Percentiles rank a stretch among this genome's conserved stretches.
These are phyloP conservation scores for Epichloe sp. DNA, from an alignment of 2,329 filamentous ascomycete species.

Conservation along the genomic window DNA sequence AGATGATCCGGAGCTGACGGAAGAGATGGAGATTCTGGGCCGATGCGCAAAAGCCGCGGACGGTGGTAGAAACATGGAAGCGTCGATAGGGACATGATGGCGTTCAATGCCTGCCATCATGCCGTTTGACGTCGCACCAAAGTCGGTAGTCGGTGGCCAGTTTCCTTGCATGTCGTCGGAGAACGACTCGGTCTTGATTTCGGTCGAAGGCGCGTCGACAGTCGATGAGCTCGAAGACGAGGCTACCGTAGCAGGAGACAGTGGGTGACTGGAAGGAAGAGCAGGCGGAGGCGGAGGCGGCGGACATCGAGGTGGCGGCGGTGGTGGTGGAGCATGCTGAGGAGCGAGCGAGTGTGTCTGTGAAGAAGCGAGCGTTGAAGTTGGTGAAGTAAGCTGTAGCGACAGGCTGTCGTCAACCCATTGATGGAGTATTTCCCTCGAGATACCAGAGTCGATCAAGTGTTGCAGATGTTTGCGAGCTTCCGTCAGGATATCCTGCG, in stretches of 20 bases:
- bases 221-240: constrained; percentile 7
- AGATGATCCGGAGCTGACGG: constrained; percentile 35
- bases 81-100: constrained; percentile 7
- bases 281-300: constrained; percentile 16
- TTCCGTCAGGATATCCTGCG: constrained; percentile 31
- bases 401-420: constrained; percentile 26
- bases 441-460: constrained; percentile 31
- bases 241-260: constrained; percentile 8
- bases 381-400: constrained; percentile 15
- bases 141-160: constrained; percentile 9
- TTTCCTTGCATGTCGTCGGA: constrained; percentile 16
- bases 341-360: constrained; percentile 11
- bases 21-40: constrained; percentile 34
- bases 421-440: constrained; percentile 29
- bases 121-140: constrained; percentile 3
- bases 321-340: constrained; percentile 16
- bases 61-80: constrained; percentile 21
- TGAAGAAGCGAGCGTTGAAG: constrained; percentile 8
- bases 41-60: constrained; percentile 27
- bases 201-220: constrained; percentile 11
- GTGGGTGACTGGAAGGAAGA: constrained; percentile 10
- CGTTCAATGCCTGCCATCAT: constrained; percentile 5
- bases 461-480: constrained; percentile 32
- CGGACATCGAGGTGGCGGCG: constrained; percentile 19
- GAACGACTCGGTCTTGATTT: constrained; percentile 18